A percentile compares a stretch with the other conserved stretches of the same genome.
These are phyloP conservation scores for Avena atlantica DNA, from an alignment of 176 grass and related monocot species.

Conservation along the genomic window DNA sequence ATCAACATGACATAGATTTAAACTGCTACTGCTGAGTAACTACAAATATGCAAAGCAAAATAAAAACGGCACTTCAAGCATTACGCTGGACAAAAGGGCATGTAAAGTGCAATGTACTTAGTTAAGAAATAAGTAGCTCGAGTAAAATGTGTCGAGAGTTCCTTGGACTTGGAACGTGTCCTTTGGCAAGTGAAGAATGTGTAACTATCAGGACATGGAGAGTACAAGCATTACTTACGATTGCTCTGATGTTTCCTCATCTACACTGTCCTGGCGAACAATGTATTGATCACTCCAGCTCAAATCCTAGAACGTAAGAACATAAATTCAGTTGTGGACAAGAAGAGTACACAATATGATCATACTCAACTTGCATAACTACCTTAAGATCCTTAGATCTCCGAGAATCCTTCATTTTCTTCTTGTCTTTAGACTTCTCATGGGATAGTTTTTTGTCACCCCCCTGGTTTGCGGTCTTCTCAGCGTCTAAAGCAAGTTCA, in stretches of 20 bases:
- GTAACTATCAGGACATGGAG: constrained; percentile 5
- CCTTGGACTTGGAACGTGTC: background rate
- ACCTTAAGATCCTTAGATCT: constrained; percentile 87
- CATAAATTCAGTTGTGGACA: constrained; percentile 39
- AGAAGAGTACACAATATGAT: background rate
- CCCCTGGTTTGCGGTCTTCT: constrained; percentile 71
- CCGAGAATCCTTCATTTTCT: constrained; percentile 73
- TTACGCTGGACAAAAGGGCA: background rate
- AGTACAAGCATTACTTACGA: constrained; percentile 61
- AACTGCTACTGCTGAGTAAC: background rate
- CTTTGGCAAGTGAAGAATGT: constrained; percentile 24
- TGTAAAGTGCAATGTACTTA: background rate
- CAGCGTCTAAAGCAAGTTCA: constrained; percentile 89
- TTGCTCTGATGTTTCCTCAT: constrained; percentile 70
- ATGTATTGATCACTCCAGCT: constrained; percentile 60
- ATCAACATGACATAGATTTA: constrained; percentile 9
- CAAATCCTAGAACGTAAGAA: constrained; percentile 63
- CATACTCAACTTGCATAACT: constrained; percentile 22
- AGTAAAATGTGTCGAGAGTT: background rate
- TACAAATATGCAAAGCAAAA: background rate
- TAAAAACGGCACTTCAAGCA: background rate
- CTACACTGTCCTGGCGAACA: constrained; percentile 38
- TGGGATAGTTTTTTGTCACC: constrained; percentile 66
- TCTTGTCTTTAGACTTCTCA: constrained; percentile 92
- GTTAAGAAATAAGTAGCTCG: constrained; percentile 10